Conservation (phyloP, 495 filamentous ascomycete genomes). For the Hyaloscypha finlandica region DNA sequence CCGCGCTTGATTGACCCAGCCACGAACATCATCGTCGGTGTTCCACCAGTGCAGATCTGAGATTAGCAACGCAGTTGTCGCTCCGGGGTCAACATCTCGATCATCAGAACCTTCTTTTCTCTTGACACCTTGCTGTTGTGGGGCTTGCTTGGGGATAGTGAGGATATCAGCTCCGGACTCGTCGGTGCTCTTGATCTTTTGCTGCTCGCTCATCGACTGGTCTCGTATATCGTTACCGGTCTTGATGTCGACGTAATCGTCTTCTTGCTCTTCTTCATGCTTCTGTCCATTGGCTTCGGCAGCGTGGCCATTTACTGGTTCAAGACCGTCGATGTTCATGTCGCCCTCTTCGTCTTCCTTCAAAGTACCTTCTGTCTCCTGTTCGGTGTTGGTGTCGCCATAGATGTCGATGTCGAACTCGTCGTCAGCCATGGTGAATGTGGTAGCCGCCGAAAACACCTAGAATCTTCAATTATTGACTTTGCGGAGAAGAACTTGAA, state of each 20-base stretch:
- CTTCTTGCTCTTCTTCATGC: constrained; percentile 38
- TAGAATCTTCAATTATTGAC: constrained; percentile 18
- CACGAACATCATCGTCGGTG: constrained; percentile 91
- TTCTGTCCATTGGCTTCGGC: constrained; percentile 41
- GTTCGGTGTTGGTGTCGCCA: constrained; percentile 67
- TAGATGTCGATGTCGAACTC: constrained; percentile 99
- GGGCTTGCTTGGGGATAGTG: constrained; percentile 49
- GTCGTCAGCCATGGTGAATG: constrained; percentile 75
- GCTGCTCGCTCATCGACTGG: constrained; percentile 38
- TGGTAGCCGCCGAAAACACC: constrained; percentile 10
- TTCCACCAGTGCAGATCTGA: constrained; percentile 96
- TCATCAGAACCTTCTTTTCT: constrained; percentile 76
- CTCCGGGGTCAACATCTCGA: constrained; percentile 75
- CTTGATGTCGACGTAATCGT: constrained; percentile 46
- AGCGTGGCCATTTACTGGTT: constrained; percentile 40
- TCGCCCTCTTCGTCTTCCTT: constrained; percentile 44
- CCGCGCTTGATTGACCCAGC: constrained; percentile 74
- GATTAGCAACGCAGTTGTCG: constrained; percentile 79
- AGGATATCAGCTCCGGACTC: constrained; percentile 42
- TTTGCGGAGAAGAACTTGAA: constrained; percentile 12
- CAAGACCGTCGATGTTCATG: constrained; percentile 49
- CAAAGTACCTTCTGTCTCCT: constrained; percentile 30
- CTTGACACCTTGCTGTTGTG: constrained; percentile 70
- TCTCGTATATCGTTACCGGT: constrained; percentile 39
- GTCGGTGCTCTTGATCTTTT: constrained; percentile 53